Base-by-base conservation (phyloP, 2,329 filamentous ascomycete species). In the Epichloe uncinata region DNA sequence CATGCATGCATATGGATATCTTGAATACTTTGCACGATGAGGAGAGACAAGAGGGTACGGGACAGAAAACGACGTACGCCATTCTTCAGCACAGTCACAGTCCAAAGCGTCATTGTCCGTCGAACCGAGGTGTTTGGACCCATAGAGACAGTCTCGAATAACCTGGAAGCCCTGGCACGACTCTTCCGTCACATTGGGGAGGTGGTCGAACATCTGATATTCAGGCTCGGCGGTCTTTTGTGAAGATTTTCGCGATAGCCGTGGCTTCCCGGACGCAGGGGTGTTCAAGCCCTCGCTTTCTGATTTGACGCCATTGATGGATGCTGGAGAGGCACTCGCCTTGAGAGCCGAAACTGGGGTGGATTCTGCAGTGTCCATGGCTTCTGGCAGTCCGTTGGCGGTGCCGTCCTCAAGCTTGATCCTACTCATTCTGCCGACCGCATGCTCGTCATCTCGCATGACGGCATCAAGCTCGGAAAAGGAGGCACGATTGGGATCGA, bases 21-120 rank as follows among this genome's bases (percentile, higher is more conserved):
- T n/a, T n/a, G n/a, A n/a, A n/a, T n/a, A n/a, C n/a, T n/a, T n/a
- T n/a, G n/a, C n/a, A n/a, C n/a, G n/a, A n/a, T n/a, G n/a, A n/a
- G n/a, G n/a, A n/a, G n/a, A n/a, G n/a, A n/a, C n/a, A n/a, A n/a
- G n/a, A n/a, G n/a, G n/a, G n/a, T n/a, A n/a, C n/a, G n/a, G n/a
- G n/a, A n/a, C n/a, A n/a, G n/a, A n/a, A n/a, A n/a, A n/a, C n/a
- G n/a, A 76, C 90, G 74, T 83, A 96, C 91, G 84, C 86, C 87
- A 96, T 71, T 96, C 88, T 69, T 95, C 87, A 57, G 78, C 75
- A 69, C 93, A 98, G 65, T 98, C 93, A 69, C 93, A 98, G 67
- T 96, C 93, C 66, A 97, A 75, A 53, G 87, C 73, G 67, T 85
- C 91, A 69, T 90, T 86, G 61, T 96, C 91, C 26, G 93, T 94